Evolutionary conservation across 2,329 filamentous ascomycete genomes (phyloP), one percentile per base, ranked within the genome.

Genomic region (Hirsutella rhossiliensis): DNA sequence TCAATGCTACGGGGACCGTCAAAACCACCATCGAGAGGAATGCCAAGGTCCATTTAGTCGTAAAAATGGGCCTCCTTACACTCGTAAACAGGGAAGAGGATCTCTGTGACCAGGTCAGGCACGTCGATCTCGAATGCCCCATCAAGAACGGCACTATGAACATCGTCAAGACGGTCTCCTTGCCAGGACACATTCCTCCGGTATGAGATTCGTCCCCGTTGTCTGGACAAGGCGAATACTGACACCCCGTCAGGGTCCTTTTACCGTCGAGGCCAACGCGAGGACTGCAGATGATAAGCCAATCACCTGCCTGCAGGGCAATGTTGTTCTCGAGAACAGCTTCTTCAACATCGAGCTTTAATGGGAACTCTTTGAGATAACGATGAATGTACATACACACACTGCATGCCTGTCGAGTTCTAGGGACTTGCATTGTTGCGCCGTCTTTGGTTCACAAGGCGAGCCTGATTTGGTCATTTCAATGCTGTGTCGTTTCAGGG

Each of bases 1-100:
- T 98, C 68, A 78, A 78, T 51, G 92, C 89, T 40, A 72, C 68
- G 29, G 92, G 90, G 45, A 77, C 69, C n/a, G 75, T 97, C 50
- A 75, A 73, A 53, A 66, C 94, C 57, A 66, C 73, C 42, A 80
- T 98, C 51, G 75, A 80, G 44, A 62, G 87, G 46, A 90, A 87
- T 46, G 87, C 90, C 47, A 87, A 85, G 55, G 83, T 96, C 49
- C 72, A 82, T 40, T 63, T 98, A 36, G 76, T 81, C 52, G 90
- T 98, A 67, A 96, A 95, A 69, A 96, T 94, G 64, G 90, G 90
- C 48, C 73, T 95, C 52, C 96, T 98, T 63, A 85, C 80, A 44
- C 76, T 98, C 51, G 79, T 98, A 64, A 86, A 77, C 63, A 84
- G 84, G 52, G 76, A 74, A 52, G 80, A 82, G 56, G 84, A 95